These are phyloP conservation scores for Cytidiella melzeri DNA, from an alignment of 768 basidiomycete species.

Conservation along the genomic window DNA sequence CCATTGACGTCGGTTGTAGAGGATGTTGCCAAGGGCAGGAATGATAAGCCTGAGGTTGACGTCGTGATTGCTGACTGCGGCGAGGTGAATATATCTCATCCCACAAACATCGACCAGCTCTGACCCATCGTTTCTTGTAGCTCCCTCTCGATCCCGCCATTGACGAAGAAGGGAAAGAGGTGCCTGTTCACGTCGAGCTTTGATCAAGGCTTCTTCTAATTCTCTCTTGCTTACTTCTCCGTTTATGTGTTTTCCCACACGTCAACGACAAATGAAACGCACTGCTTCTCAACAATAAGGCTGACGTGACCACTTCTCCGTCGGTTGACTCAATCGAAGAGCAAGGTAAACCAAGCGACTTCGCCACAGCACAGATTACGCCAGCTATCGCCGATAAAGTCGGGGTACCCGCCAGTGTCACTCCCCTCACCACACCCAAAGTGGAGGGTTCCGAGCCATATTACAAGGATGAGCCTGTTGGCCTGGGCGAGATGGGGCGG, in stretches of 20 bases:
- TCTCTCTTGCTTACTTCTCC: constrained; percentile 13
- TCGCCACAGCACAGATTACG: neutral
- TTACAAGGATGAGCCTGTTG: neutral
- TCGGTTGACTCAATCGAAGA: no score
- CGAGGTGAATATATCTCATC: constrained; percentile 51
- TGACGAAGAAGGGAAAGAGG: constrained; percentile 74
- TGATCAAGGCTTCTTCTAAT: constrained; percentile 35
- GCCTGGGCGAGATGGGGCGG: neutral
- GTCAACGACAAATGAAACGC: constrained; percentile 23
- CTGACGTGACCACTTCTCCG: no score
- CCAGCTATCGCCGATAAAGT: constrained; percentile 1
- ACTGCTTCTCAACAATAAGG: constrained; percentile 12
- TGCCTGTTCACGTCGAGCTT: constrained; percentile 93
- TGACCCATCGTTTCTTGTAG: constrained; percentile 26
- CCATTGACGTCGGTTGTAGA: constrained; percentile 37
- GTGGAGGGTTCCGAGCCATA: constrained; percentile 16
- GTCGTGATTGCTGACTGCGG: constrained; percentile 81
- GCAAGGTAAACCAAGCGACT: no score
- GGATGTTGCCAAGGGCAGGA: constrained; percentile 59
- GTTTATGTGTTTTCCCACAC: constrained; percentile 16
- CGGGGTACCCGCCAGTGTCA: constrained; percentile 6
- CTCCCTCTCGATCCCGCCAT: constrained; percentile 45
- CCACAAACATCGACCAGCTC: constrained; percentile 2
- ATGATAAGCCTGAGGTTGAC: constrained; percentile 71
- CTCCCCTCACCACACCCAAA: constrained; percentile 16